Evolutionary conservation across 495 filamentous ascomycete genomes (phyloP).

Genomic region (Aspergillus haitiensis): DNA sequence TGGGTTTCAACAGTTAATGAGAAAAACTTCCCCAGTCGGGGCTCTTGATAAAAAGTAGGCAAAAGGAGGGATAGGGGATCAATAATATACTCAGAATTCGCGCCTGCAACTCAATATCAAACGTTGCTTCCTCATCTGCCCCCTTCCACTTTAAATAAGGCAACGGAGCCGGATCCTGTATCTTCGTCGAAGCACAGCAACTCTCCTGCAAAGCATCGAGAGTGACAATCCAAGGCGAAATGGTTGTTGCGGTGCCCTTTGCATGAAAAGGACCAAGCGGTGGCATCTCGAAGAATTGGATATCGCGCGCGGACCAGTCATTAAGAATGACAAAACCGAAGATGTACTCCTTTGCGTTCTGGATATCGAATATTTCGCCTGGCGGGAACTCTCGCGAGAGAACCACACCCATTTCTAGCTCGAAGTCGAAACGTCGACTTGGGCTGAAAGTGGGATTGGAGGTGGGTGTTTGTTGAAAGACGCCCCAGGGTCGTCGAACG

Average conservation of each 20-base stretch:
- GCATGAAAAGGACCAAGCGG: constrained; percentile 47
- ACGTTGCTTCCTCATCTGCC: constrained; percentile 16
- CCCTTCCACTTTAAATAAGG: constrained; percentile 21
- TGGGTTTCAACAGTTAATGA: not conserved
- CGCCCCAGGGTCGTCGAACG: constrained; percentile 63
- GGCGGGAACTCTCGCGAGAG: constrained; percentile 46
- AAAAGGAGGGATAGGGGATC: not conserved
- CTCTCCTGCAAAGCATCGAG: constrained; percentile 71
- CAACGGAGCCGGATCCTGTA: constrained; percentile 13
- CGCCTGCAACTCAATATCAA: constrained; percentile 25
- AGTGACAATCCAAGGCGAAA: constrained; percentile 82
- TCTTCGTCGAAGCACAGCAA: constrained; percentile 11
- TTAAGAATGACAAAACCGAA: constrained; percentile 86
- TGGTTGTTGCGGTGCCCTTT: constrained; percentile 81
- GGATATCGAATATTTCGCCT: constrained; percentile 23
- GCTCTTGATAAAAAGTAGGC: not conserved
- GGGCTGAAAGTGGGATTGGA: constrained; percentile 56
- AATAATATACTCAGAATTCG: constrained; percentile 25
- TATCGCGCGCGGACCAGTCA: constrained; percentile 62
- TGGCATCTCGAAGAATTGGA: constrained; percentile 38
- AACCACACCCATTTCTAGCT: constrained; percentile 78
- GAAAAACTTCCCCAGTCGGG: not conserved
- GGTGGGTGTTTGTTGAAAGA: constrained; percentile 37
- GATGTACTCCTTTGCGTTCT: constrained; percentile 50
- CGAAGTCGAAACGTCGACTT: constrained; percentile 65